Percentiles rank a stretch among this genome's conserved stretches.
Evolutionary conservation across 768 basidiomycete genomes (phyloP).

Genomic region (Leccinum boreale): DNA sequence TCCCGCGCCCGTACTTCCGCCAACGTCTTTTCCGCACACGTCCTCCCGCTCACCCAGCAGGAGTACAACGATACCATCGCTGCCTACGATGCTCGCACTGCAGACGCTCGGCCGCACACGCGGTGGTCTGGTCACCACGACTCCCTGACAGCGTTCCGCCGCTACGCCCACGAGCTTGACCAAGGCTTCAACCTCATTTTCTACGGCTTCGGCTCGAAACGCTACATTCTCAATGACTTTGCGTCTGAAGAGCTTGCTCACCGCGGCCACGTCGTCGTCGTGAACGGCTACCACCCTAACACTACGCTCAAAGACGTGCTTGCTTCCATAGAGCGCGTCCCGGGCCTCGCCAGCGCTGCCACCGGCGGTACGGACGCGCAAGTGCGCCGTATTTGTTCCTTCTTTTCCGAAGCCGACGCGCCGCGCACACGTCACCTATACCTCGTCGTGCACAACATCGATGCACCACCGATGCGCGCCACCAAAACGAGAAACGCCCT

Average conservation of each 20-base stretch:
- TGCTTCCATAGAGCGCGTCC: conserved; percentile 47
- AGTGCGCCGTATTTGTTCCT: conserved; percentile 60
- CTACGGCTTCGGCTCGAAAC: conserved; percentile 90
- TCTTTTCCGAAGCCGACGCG: conserved; percentile 45
- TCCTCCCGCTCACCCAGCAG: conserved; percentile 66
- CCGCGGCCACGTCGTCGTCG: conserved; percentile 69
- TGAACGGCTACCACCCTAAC: conserved; percentile 74
- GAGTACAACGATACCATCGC: conserved; percentile 46
- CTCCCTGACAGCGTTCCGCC: conserved; percentile 42
- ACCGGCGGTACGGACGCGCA: conserved; percentile 51
- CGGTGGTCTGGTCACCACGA: conserved; percentile 20
- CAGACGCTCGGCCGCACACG: conserved; percentile 9
- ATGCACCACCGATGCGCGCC: conserved; percentile 65
- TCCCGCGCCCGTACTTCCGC: conserved; percentile 69
- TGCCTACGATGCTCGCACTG: conserved; percentile 18
- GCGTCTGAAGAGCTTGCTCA: conserved; percentile 54
- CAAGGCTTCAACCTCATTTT: conserved; percentile 87
- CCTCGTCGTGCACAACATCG: conserved; percentile 87
- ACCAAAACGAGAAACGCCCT: conserved; percentile 63
- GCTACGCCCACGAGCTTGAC: conserved; percentile 67
- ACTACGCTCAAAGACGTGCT: conserved; percentile 69
- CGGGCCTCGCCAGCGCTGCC: conserved; percentile 13
- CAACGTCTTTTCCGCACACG: conserved; percentile 73
- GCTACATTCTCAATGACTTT: conserved; percentile 70
- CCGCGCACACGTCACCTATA: conserved; percentile 50